Evolutionary conservation across 805 yeast species (phyloP), one percentile per base, ranked within the genome.

Genomic region (Hanseniaspora guilliermondii): DNA sequence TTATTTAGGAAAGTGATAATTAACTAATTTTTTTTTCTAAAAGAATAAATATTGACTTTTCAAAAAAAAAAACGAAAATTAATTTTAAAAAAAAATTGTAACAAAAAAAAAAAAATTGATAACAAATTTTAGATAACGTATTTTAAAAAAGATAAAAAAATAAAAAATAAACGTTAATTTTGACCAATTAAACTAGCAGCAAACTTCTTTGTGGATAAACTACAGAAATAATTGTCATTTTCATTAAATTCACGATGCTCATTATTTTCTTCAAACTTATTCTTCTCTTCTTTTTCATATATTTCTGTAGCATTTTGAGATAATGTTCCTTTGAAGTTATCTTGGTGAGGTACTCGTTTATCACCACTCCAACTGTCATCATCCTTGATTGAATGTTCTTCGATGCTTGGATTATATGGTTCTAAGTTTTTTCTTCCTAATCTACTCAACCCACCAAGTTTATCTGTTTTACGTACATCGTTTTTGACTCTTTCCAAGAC

Each of bases 101-200:
- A 54, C 48, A 71, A 60, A 49, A 55, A 57, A 55, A 41, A 41
- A 40, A 22, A 14, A 25, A 8, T n/a, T n/a, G n/a, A n/a, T n/a
- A 16, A 21, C 8, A 21, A 30, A 16, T 7, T 21, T 39, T 16
- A 22, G 37, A 30, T 24, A 21, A 22, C 42, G 22, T 47, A 22
- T 47, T 24, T 24, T 6, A 14, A 4, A n/a, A 24, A 21, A n/a
- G n/a, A n/a, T n/a, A n/a, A n/a, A n/a, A n/a, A n/a, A n/a, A n/a
- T n/a, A n/a, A n/a, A 37, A 21, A 47, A 32, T 7, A 27, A 27
- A 60, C 85, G 85, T 4, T 86, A 79, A 2, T 91, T 80, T 4
- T 80, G 81, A 1, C 96, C 95, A 27, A 89, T 72, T 40, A 91
- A 61, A 36, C 79, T 73, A 0, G 96, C 97, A 1, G 96, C 97